phyloP scores from a whole-genome alignment of 2,329 filamentous ascomycete genomes.

The Fusarium newnesense region DNA sequence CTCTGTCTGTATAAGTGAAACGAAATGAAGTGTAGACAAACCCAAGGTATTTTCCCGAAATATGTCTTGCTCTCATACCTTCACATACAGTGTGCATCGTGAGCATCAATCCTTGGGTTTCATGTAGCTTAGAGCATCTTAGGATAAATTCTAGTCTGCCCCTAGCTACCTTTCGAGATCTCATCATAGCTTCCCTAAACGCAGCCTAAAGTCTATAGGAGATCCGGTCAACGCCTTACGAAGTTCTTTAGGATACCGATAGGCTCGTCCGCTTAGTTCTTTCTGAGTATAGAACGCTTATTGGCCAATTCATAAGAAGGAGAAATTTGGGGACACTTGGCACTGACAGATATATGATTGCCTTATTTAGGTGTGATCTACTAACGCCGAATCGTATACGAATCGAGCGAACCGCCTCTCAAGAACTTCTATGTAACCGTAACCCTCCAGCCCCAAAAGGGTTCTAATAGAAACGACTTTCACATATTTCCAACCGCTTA shows the following conservation, averaged over 20 bases:
- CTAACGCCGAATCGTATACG: not conserved
- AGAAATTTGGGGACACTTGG: not conserved
- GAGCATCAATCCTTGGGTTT: not conserved
- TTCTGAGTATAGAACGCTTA: not conserved
- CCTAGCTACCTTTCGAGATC: not conserved
- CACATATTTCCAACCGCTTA: not conserved
- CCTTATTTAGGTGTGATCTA: not conserved
- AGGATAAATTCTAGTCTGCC: not conserved
- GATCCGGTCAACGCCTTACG: too few species aligned
- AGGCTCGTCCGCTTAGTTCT: not conserved
- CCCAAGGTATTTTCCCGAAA: not conserved
- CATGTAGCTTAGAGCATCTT: not conserved
- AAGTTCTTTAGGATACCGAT: not conserved
- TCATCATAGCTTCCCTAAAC: not conserved
- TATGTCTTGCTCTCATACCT: not conserved
- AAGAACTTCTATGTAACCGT: not conserved
- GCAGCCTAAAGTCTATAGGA: not conserved
- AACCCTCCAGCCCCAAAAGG: not conserved
- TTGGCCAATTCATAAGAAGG: too few species aligned
- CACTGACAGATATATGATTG: not conserved
- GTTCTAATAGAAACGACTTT: not conserved
- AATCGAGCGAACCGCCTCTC: not conserved
- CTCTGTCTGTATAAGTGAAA: too few species aligned
- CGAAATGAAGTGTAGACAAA: too few species aligned
- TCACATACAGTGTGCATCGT: not conserved